phyloP scores from a whole-genome alignment of 805 yeast genomes.

The Komagataella pseudopastoris region DNA sequence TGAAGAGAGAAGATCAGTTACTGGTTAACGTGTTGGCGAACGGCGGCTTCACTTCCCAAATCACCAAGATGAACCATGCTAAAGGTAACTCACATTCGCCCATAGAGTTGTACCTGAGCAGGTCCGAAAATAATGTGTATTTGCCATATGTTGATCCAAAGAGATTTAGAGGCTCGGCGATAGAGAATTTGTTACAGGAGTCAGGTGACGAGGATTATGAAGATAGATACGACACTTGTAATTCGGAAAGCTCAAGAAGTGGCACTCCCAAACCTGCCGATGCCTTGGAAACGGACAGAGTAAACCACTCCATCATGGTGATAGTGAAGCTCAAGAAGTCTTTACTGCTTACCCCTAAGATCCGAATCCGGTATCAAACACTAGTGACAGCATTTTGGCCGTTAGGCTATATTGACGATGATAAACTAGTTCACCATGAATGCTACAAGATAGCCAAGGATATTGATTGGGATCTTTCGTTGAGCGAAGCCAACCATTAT shows the following conservation, averaged over 20 bases:
- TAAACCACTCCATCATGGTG: slow-evolving; percentile 36
- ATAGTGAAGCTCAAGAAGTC: slow-evolving; percentile 30
- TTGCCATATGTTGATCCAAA: not conserved
- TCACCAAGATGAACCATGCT: not conserved
- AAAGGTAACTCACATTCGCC: not conserved
- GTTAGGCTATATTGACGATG: slow-evolving; percentile 19
- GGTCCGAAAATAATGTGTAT: not conserved
- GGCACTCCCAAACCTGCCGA: not conserved
- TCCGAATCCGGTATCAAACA: slow-evolving; percentile 28
- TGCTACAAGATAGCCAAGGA: slow-evolving; percentile 26
- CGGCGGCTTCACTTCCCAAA: not conserved
- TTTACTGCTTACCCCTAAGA: slow-evolving; percentile 19
- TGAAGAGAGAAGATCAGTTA: not conserved
- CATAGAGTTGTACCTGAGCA: not conserved
- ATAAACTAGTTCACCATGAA: slow-evolving; percentile 26
- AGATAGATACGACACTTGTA: slow-evolving; percentile 5
- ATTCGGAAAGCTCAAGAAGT: not conserved
- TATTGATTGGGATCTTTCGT: slow-evolving; percentile 28
- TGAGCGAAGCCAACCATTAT: slow-evolving; percentile 21
- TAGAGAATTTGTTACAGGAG: not conserved
- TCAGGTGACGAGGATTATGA: slow-evolving; percentile 8
- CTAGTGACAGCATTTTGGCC: slow-evolving; percentile 31
- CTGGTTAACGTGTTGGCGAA: not conserved
- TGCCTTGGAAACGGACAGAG: not conserved
- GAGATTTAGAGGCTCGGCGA: not conserved